A percentile compares a stretch with the other conserved stretches of the same genome.
Evolutionary conservation across 345 rosid genomes (phyloP).

Genomic region (Mallotus nudiflorus): DNA sequence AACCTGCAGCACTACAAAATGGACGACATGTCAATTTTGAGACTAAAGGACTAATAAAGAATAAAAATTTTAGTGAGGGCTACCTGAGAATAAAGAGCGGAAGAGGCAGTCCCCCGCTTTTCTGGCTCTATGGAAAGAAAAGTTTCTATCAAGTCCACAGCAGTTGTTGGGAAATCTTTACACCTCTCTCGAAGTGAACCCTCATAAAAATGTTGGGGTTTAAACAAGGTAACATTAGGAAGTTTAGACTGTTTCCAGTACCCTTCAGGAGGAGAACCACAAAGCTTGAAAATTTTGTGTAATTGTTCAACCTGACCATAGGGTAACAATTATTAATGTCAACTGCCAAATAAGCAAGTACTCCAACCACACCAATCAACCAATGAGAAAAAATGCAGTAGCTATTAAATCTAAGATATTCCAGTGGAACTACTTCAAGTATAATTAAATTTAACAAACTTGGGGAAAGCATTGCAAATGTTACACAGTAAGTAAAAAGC

Average conservation of each 20-base stretch:
- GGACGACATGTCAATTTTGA: neutral
- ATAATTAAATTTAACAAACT: neutral
- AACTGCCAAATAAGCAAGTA: neutral
- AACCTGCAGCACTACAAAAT: neutral
- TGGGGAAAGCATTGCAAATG: too few relatives aligned
- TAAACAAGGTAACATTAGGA: constrained; percentile 64
- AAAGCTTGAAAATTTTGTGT: constrained; percentile 73
- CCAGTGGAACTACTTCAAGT: neutral
- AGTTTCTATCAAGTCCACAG: constrained; percentile 53
- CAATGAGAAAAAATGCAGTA: neutral
- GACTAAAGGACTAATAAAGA: neutral
- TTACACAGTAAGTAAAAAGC: too few relatives aligned
- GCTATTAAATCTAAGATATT: neutral
- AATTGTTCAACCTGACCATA: constrained; percentile 66
- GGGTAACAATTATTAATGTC: neutral
- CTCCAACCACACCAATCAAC: too few relatives aligned
- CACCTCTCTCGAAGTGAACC: constrained; percentile 57
- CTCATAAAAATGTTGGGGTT: constrained; percentile 59
- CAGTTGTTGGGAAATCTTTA: constrained; percentile 46
- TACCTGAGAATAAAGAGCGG: constrained; percentile 67
- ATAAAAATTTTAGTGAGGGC: constrained; percentile 5
- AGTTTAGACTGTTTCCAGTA: constrained; percentile 60
- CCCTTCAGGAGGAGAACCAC: constrained; percentile 73
- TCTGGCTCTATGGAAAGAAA: constrained; percentile 62
- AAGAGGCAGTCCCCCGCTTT: constrained; percentile 72